phyloP scores from a whole-genome alignment of 768 basidiomycete genomes.

The Leccinum ochraceum region DNA sequence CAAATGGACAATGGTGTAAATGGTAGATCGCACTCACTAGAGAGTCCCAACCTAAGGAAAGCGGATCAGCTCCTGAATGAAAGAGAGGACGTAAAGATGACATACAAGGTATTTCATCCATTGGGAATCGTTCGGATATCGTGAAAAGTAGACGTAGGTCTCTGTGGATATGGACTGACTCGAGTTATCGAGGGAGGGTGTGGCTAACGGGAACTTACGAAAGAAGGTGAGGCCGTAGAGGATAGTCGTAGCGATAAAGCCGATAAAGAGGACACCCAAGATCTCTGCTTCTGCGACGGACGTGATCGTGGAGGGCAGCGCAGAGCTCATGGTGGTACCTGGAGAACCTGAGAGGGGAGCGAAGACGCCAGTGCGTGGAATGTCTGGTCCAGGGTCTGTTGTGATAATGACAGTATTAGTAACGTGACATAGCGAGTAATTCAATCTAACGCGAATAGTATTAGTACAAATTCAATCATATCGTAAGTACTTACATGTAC shows the following conservation, averaged over 20 bases:
- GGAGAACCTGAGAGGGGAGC: background rate
- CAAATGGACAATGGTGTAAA: background rate
- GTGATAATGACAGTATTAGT: background rate
- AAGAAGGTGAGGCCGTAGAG: slow-evolving; percentile 38
- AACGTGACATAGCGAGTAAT: slow-evolving; percentile 3
- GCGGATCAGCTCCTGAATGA: background rate
- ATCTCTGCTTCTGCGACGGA: slow-evolving; percentile 29
- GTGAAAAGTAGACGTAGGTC: slow-evolving; percentile 31
- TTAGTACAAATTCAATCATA: slow-evolving; percentile 2
- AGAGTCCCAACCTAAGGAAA: slow-evolving; percentile 23
- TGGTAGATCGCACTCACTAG: slow-evolving; percentile 13
- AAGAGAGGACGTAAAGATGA: background rate
- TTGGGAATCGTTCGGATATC: slow-evolving; percentile 23
- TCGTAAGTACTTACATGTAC: too few species aligned
- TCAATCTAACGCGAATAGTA: background rate
- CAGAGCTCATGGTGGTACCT: slow-evolving; percentile 18
- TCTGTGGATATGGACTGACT: slow-evolving; percentile 13
- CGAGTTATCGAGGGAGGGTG: background rate
- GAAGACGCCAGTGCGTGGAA: slow-evolving; percentile 2
- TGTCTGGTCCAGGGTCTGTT: background rate
- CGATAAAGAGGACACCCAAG: slow-evolving; percentile 27
- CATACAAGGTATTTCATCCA: slow-evolving; percentile 26
- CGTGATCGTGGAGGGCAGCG: background rate
- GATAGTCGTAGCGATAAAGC: slow-evolving; percentile 28
- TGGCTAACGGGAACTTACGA: slow-evolving; percentile 19